Evolutionary conservation across 345 rosid species (phyloP).

Genomic region (Brassica cretica): DNA sequence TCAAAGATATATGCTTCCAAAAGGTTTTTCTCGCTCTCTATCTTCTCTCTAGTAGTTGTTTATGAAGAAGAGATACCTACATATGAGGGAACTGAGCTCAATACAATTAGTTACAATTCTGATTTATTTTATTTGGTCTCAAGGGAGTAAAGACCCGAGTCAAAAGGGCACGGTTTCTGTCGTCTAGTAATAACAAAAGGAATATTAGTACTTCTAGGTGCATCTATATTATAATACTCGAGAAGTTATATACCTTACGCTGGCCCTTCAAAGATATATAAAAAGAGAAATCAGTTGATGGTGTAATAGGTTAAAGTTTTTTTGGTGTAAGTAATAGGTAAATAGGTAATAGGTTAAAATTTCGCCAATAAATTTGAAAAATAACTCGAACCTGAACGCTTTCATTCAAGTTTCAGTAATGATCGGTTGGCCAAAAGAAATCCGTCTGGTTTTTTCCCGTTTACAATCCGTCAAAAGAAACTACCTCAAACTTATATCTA

Average conservation of each 20-base stretch:
- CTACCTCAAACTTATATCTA: background rate
- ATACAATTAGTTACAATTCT: constrained; percentile 1
- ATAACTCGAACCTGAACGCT: background rate
- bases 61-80: constrained; percentile 4
- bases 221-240: constrained; percentile 19
- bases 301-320: background rate
- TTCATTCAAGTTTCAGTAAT: background rate
- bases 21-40: background rate
- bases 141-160: constrained; percentile 18
- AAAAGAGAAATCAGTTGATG: background rate
- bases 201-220: constrained; percentile 30
- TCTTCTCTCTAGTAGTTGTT: constrained; percentile 5
- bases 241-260: background rate
- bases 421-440: background rate
- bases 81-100: background rate
- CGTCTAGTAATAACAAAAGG: constrained; percentile 27
- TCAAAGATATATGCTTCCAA: constrained; percentile 1
- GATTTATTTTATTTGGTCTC: background rate
- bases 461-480: no score
- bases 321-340: no score
- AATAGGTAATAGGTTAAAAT: background rate
- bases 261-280: background rate
- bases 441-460: background rate
- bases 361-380: background rate
- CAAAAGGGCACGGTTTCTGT: constrained; percentile 29